Conservation (phyloP, 2,329 filamentous ascomycete species). For the Colletotrichum agaves region DNA sequence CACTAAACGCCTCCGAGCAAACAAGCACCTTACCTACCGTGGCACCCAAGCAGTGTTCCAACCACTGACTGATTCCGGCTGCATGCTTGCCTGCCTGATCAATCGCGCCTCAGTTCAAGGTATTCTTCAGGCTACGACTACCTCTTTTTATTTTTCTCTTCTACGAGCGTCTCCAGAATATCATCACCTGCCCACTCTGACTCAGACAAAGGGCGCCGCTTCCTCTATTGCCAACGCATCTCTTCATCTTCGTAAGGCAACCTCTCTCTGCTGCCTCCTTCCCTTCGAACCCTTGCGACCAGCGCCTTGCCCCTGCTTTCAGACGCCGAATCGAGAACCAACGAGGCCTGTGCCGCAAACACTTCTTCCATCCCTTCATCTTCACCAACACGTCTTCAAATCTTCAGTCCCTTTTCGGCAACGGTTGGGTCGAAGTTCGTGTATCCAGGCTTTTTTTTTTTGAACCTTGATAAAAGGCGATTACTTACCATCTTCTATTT, state of each 20-base stretch:
- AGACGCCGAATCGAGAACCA: constrained; percentile 12
- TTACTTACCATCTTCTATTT: constrained; percentile 19
- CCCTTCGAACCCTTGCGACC: constrained; percentile 30
- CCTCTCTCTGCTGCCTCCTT: not conserved
- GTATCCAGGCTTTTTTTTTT: not conserved
- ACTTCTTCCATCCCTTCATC: constrained; percentile 3
- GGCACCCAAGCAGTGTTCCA: constrained; percentile 9
- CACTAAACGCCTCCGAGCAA: constrained; percentile 25
- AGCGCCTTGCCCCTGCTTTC: constrained; percentile 10
- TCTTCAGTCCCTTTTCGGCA: not conserved
- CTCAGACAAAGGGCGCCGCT: constrained; percentile 32
- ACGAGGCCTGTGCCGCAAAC: constrained; percentile 12
- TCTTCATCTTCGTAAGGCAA: constrained; percentile 21
- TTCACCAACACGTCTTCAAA: not conserved
- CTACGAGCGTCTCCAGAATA: constrained; percentile 8
- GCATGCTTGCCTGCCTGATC: constrained; percentile 27
- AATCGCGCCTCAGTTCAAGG: constrained; percentile 3
- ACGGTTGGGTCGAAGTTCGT: not conserved
- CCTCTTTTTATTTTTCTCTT: constrained; percentile 19
- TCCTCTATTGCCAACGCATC: constrained; percentile 15
- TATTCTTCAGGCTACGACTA: constrained; percentile 13
- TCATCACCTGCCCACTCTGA: constrained; percentile 23
- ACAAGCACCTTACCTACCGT: not conserved
- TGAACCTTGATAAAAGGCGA: not conserved
- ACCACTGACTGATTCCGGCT: constrained; percentile 11